These are phyloP conservation scores for Pogostemon cablin DNA, from an alignment of 257 asterid species.

Conservation along the genomic window DNA sequence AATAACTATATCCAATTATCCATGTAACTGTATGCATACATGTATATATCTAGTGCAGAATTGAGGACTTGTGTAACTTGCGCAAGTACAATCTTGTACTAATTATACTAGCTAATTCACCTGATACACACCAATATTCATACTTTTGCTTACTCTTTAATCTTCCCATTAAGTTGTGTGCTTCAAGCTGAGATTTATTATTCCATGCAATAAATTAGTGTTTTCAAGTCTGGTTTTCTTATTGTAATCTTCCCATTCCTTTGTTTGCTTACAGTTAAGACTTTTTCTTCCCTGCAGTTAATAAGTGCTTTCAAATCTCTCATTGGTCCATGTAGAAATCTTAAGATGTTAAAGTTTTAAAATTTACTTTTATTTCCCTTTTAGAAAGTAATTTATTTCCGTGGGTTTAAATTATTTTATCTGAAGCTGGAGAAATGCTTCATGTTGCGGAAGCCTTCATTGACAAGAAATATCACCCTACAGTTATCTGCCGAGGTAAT, in stretches of 20 bases:
- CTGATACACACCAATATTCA: background rate
- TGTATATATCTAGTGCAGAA: conserved; percentile 8
- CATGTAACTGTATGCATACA: background rate
- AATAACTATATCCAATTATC: background rate
- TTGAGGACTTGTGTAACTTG: background rate
- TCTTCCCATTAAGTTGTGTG: background rate
- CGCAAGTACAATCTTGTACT: conserved; percentile 2
- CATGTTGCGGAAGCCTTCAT: conserved; percentile 99
- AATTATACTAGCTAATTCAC: conserved; percentile 7
- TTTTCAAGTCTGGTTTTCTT: background rate
- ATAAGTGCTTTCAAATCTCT: background rate
- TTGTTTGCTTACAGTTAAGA: conserved; percentile 14
- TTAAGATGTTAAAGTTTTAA: background rate
- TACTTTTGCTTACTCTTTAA: background rate
- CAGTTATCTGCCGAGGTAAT: conserved; percentile 91
- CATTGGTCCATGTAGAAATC: conserved; percentile 7
- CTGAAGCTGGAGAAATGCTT: conserved; percentile 99
- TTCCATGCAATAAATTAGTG: background rate
- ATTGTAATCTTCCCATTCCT: background rate
- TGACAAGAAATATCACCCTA: conserved; percentile 86
- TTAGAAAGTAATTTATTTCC: conserved; percentile 6
- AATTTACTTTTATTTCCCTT: background rate
- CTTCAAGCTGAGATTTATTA: background rate
- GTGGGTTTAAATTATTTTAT: conserved; percentile 25
- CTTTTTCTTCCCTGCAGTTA: background rate